A percentile compares a stretch with the other conserved stretches of the same genome.
Conservation (phyloP, 495 filamentous ascomycete species). For the Eremomyces bilateralis region DNA sequence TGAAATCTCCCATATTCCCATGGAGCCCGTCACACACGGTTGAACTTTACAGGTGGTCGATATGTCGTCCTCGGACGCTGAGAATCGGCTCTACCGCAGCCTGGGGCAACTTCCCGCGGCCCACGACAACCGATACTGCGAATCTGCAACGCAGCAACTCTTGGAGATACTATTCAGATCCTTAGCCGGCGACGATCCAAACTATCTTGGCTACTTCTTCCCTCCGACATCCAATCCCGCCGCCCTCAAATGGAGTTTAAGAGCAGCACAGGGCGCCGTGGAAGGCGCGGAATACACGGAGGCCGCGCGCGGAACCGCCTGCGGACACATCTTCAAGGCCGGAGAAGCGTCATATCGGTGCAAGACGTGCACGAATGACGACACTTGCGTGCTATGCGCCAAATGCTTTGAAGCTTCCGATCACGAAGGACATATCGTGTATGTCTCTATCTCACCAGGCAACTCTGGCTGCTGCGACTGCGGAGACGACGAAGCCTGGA, state of each 20-base stretch:
- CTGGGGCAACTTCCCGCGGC: constrained; percentile 49
- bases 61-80: constrained; percentile 43
- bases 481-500: constrained; percentile 88
- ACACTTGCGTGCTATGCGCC: constrained; percentile 22
- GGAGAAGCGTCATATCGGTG: constrained; percentile 89
- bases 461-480: constrained; percentile 96
- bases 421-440: constrained; percentile 81
- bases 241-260: constrained; percentile 41
- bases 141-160: constrained; percentile 43
- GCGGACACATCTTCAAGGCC: constrained; percentile 84
- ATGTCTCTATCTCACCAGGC: constrained; percentile 62
- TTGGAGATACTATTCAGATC: constrained; percentile 66
- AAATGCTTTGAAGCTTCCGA: constrained; percentile 83
- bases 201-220: constrained; percentile 59
- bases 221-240: constrained; percentile 39
- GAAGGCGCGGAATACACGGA: constrained; percentile 92
- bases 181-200: constrained; percentile 47
- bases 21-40: too few species aligned
- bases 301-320: constrained; percentile 79
- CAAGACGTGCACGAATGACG: constrained; percentile 73
- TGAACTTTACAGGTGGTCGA: too few species aligned
- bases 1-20: too few species aligned
- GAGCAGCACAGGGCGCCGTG: constrained; percentile 69
- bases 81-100: constrained; percentile 53
- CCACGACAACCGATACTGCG: constrained; percentile 50